Base-by-base conservation (phyloP, 306 rosid genomes). In the Malus sylvestris region DNA sequence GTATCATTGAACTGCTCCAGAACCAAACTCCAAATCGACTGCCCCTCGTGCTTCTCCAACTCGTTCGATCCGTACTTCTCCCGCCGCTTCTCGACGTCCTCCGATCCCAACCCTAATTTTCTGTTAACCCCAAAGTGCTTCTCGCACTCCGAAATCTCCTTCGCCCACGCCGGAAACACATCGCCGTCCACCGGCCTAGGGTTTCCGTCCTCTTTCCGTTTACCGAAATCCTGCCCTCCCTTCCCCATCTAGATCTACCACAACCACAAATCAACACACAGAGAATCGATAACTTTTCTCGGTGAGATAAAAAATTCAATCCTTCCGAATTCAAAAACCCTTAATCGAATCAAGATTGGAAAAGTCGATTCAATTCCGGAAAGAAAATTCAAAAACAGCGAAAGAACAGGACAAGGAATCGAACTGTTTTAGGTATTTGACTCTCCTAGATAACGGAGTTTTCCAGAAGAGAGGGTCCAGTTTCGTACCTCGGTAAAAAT, bases 1-100 rank as follows among this genome's bases (percentile, higher is more conserved):
- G 97, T 94, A 72, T 94, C 98, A 29, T 90, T 88, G 72, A 94
- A 91, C 89, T 94, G 98, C 0, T 94, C 98, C 46, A 91, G 42
- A 64, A 94, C 23, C 81, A 94, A 63, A 15, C 73, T 78, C 84
- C 88, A 94, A 33, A 94, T 91, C 16, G 98, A 90, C 35, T 78
- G 91, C 0, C 90, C 91, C 49, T 94, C 98, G 66, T 90, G 96
- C 86, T 90, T 91, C 83, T 91, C 97, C 85, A 94, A 73, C 16
- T 94, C 97, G 71, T 94, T 94, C 70, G 10, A 83, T 2, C 98
- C 98, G 51, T 90, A 77, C 81, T 80, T 87, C 86, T 80, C 71
- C 7, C 81, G 83, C 76, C 79, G 87, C 52, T 79, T 83, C 77
- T 86, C 91, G 18, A 85, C 94, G 20, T 91, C 96, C 0, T 70